Conservation (phyloP, 2,329 filamentous ascomycete genomes). For the Verticillium nubilum region DNA sequence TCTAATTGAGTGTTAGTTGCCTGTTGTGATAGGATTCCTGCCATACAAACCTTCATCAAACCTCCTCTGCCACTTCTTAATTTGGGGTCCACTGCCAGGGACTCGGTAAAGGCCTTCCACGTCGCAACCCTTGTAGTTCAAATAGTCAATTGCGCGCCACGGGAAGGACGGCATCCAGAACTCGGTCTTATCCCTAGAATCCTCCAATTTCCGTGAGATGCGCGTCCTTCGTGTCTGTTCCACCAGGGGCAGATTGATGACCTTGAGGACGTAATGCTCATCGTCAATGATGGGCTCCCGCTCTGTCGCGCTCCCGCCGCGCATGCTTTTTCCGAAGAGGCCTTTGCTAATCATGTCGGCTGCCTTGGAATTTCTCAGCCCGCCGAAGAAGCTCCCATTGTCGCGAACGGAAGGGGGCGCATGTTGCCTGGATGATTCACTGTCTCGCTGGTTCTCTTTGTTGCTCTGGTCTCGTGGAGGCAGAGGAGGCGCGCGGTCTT, state of each 20-base stretch:
- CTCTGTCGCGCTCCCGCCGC: slow-evolving; percentile 66
- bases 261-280: slow-evolving; percentile 76
- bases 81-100: slow-evolving; percentile 81
- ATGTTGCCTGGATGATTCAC: slow-evolving; percentile 33
- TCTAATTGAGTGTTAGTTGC: slow-evolving; percentile 35
- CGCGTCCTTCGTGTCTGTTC: slow-evolving; percentile 87
- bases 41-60: slow-evolving; percentile 70
- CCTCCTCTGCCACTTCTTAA: slow-evolving; percentile 87
- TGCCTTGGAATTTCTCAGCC: slow-evolving; percentile 66
- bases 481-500: slow-evolving; percentile 49
- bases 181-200: slow-evolving; percentile 90
- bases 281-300: slow-evolving; percentile 64
- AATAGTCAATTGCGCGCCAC: slow-evolving; percentile 92
- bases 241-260: slow-evolving; percentile 80
- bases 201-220: slow-evolving; percentile 83
- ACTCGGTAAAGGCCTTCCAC: slow-evolving; percentile 92
- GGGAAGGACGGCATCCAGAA: slow-evolving; percentile 98
- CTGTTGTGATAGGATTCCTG: not conserved
- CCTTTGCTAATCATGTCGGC: slow-evolving; percentile 79
- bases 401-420: slow-evolving; percentile 45
- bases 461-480: slow-evolving; percentile 36
- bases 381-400: slow-evolving; percentile 64
- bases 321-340: slow-evolving; percentile 71
- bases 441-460: slow-evolving; percentile 40
- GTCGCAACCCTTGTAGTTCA: slow-evolving; percentile 91